Evolutionary conservation across 306 rosid genomes (phyloP), one percentile per base, ranked within the genome.

Genomic region (Echinosophora koreensis): DNA sequence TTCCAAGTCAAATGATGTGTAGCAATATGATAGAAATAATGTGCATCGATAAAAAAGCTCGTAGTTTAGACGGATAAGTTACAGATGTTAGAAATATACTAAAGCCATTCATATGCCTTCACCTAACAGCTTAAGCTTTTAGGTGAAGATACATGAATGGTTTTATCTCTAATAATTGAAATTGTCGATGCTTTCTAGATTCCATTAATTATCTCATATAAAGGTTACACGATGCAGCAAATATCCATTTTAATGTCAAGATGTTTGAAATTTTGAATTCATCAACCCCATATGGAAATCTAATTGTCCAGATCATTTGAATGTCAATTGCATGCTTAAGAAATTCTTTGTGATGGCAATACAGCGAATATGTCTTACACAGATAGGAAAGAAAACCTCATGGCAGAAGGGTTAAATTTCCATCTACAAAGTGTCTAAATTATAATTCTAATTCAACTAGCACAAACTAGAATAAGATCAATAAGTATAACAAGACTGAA

Each of bases 1-100:
- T 79, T 73, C 62, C 62, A 70, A 10, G 71, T 61, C 74, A 83
- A 7, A 30, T 57, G 56, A 83, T 47, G 30, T 37, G 74, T 17
- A 73, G 47, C 38, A 15, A 74, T 59, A 44, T n/a, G 15, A 14
- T 49, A 55, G 54, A 77, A 62, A 64, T 37, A 63, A 72, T 35
- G 38, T 3, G 35, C 60, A 35, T 16, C 30, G 55, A 62, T 13
- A 17, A 55, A 54, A 51, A 8, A 18, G 34, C 34, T 65, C 11
- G 15, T 12, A 12, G 37, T 66, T 63, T 44, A 18, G 22, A 27
- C 55, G 42, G 5, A 63, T n/a, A 46, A 35, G 8, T 57, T 13
- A 47, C 41, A 4, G 5, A 39, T 39, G 46, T 39, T 8, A 39
- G 10, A 7, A 39, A 39, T 39, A 8, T 39, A 39, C 7, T 39